Base-by-base conservation (phyloP, 495 filamentous ascomycete species). In the Lophium mytilinum region DNA sequence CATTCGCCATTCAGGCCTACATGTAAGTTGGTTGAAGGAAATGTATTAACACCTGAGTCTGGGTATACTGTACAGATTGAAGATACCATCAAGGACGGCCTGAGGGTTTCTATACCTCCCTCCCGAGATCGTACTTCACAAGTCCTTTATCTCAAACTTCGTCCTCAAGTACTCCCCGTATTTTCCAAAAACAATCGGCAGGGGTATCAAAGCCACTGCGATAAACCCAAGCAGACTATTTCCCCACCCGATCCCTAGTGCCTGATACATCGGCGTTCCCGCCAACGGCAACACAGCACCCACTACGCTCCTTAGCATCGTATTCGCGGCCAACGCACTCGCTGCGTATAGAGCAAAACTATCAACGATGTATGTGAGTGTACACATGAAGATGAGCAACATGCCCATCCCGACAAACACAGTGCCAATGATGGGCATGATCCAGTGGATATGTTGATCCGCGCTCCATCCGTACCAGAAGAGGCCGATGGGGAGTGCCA, bases 401-500 rank as follows among this genome's bases (percentile, higher is more conserved):
- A 52, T 50, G 8, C 58, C 54, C 18, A 57, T 50, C 41, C 72
- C 71, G 11, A 74, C 63, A 14, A 72, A 47, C 21, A 36, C 33
- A 3, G 70, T 71, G 14, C 71, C 71, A 18, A 73, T 43, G 35
- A 73, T 72, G 9, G 72, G 69, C 4, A 72, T 64, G 45, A 73
- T 69, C 71, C 71, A 75, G 55, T 73, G 70, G 0, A 60, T 54
- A 8, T 62, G 19, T 21, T 66, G 60, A n/a, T 72, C 60, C 12
- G 71, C 66, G 0, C 59, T 63, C 71, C 72, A 75, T 36, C 72
- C 72, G 56, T 70, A 75, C 18, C 66, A 57, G 46, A 75, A 69
- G 43, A 73, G 56, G 12, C 68, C 71, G 24, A 68, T 18, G 9
- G 64, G 64, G 6, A 71, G 53, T 57, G 50, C 35, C 49, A 47